Conservation (phyloP, 2,329 filamentous ascomycete species). For the Pestalotiopsis sp. region DNA sequence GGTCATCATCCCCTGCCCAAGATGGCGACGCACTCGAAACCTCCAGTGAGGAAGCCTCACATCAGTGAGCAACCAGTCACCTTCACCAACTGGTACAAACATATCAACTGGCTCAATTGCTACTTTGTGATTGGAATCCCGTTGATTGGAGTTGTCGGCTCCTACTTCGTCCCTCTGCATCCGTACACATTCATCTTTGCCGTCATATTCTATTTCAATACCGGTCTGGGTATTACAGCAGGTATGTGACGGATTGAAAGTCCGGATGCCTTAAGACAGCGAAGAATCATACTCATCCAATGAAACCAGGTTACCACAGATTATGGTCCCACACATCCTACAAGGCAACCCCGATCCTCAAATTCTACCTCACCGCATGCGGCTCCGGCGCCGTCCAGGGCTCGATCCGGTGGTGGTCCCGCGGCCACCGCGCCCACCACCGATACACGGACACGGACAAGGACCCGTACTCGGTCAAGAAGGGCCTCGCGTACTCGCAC, state of each 20-base stretch:
- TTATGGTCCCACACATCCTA: conserved; percentile 87
- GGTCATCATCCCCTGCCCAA: background rate
- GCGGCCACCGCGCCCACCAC: conserved; percentile 86
- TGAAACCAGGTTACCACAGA: conserved; percentile 52
- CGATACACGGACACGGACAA: conserved; percentile 92
- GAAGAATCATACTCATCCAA: conserved; percentile 6
- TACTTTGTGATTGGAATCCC: conserved; percentile 1
- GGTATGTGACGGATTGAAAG: conserved; percentile 49
- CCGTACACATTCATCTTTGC: conserved; percentile 9
- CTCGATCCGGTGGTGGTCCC: conserved; percentile 87
- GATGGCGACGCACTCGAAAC: background rate
- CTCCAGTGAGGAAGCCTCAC: background rate
- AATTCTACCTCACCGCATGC: conserved; percentile 80
- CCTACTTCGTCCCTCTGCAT: conserved; percentile 8
- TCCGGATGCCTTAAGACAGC: background rate
- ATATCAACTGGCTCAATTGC: conserved; percentile 9
- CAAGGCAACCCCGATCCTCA: conserved; percentile 74
- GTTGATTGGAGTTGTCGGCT: background rate
- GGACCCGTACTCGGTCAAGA: conserved; percentile 88
- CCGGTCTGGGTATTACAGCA: conserved; percentile 78
- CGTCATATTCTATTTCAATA: conserved; percentile 80
- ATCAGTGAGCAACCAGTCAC: conserved; percentile 5
- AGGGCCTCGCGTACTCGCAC: conserved; percentile 73
- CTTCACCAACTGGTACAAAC: background rate
- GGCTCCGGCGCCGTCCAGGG: conserved; percentile 81